Percentiles rank a stretch among this genome's conserved stretches.
Evolutionary conservation across 2,329 filamentous ascomycete genomes (phyloP).

Genomic region (Botrytis medusae): DNA sequence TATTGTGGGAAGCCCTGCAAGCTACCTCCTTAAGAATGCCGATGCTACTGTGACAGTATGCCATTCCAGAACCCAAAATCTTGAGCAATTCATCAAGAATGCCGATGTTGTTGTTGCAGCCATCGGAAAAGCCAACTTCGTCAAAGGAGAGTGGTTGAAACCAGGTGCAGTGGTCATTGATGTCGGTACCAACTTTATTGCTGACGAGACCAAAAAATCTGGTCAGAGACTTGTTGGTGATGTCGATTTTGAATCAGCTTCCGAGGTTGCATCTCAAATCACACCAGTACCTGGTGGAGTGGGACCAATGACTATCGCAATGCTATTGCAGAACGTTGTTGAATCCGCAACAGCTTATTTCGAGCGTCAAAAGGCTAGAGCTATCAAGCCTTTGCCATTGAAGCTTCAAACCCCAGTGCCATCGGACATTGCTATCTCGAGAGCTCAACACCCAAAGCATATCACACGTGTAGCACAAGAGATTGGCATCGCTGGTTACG

Average conservation of each 20-base stretch:
- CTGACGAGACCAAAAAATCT: conserved; percentile 86
- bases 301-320: conserved; percentile 97
- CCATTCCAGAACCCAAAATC: conserved; percentile 79
- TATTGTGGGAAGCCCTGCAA: conserved; percentile 95
- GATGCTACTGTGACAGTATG: conserved; percentile 96
- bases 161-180: conserved; percentile 94
- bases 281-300: conserved; percentile 96
- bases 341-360: conserved; percentile 80
- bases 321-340: conserved; percentile 95
- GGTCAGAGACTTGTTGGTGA: conserved; percentile 91
- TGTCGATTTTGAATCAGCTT: conserved; percentile 85
- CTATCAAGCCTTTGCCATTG: conserved; percentile 78
- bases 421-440: conserved; percentile 92
- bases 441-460: conserved; percentile 85
- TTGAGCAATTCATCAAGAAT: conserved; percentile 72
- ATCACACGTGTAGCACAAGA: conserved; percentile 84
- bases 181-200: conserved; percentile 94
- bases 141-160: conserved; percentile 96
- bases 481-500: conserved; percentile 81
- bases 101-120: conserved; percentile 92
- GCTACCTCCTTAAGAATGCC: conserved; percentile 90
- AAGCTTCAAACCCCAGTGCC: conserved; percentile 79
- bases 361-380: conserved; percentile 76
- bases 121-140: conserved; percentile 82
- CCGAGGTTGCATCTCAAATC: conserved; percentile 84